Percentiles rank a stretch among this genome's conserved stretches.
Evolutionary conservation across 768 basidiomycete species (phyloP).

Genomic region (Imleria badia): DNA sequence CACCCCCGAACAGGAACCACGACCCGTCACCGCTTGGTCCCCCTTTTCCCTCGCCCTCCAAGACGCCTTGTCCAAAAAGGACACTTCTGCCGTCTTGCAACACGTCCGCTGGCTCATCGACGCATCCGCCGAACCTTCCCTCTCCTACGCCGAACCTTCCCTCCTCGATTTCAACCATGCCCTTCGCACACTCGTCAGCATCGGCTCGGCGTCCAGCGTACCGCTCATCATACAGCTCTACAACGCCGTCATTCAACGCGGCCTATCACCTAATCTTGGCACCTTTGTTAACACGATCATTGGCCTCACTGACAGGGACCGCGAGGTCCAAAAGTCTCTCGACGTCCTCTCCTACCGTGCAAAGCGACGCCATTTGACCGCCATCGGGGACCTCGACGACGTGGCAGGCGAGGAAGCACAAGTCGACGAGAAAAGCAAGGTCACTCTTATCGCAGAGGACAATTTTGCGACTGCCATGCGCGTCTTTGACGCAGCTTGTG

Average conservation of each 20-base stretch:
- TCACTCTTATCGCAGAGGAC: slow-evolving; percentile 55
- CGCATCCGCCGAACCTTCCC: slow-evolving; percentile 31
- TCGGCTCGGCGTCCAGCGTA: slow-evolving; percentile 49
- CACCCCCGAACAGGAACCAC: slow-evolving; percentile 19
- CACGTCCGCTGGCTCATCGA: slow-evolving; percentile 34
- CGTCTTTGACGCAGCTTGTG: slow-evolving; percentile 63
- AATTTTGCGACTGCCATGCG: slow-evolving; percentile 71
- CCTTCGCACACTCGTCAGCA: slow-evolving; percentile 44
- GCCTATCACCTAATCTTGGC: slow-evolving; percentile 56
- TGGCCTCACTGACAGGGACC: slow-evolving; percentile 65
- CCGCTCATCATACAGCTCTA: slow-evolving; percentile 63
- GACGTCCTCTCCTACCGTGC: slow-evolving; percentile 42
- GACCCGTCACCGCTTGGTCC: slow-evolving; percentile 26
- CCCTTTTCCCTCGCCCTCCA: slow-evolving; percentile 20
- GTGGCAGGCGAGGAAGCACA: slow-evolving; percentile 14
- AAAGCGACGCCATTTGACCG: slow-evolving; percentile 31
- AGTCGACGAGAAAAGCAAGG: slow-evolving; percentile 36
- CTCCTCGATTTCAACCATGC: slow-evolving; percentile 62
- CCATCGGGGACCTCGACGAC: slow-evolving; percentile 2
- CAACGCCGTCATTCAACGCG: slow-evolving; percentile 62
- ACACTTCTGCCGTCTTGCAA: slow-evolving; percentile 3
- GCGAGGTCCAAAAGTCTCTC: slow-evolving; percentile 54
- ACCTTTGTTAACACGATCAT: slow-evolving; percentile 65
- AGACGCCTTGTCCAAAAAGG: slow-evolving; percentile 17
- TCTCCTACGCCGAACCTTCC: slow-evolving; percentile 32